Base-by-base conservation (phyloP, 768 basidiomycete species). In the Mycena floridula region DNA sequence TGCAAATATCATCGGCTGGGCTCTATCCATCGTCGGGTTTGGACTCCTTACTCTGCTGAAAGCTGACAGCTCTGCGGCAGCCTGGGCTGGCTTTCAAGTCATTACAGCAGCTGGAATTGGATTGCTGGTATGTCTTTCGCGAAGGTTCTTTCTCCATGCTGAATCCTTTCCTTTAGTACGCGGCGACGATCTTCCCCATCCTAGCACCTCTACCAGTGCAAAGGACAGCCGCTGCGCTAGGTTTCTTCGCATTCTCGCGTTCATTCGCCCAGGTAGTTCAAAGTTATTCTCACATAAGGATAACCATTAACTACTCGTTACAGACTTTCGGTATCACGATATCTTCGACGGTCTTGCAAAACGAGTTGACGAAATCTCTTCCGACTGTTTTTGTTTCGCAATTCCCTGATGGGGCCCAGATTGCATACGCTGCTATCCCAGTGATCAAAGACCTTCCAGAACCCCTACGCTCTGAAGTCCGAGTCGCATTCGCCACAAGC, bases 151-250 rank as follows among this genome's bases (percentile, higher is more conserved):
- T 30, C 16, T 9, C 28, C 9, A 9, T 30, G 9, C 28, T 9
- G 9, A 16, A 9, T 30, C 28, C 9, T 30, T 30, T 30, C 28
- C 16, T 9, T 30, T 30, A 30, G 28, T 15, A 45, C 46, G 22
- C 30, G 15, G 43, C 32, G 7, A 48, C 52, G 30, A 42, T 42
- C 38, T 53, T 53, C 30, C 52, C 52, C 21, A 45, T 53, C 7
- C 49, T 41, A 21, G 52, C 52, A 15, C 52, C 52, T 25, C 30
- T 53, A 13, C 49, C 52, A 15, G 37, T 53, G 5, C 40, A 45
- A 15, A 39, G 46, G 28, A 68, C 64, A 25, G 69, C 72, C 6
- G 58, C 60, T 3, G 70, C 72, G 1, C 57, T 71, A 3, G 58
- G 64, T 21, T 66, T 63, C 54, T 58, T 59, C 51, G 58, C 55